phyloP scores from a whole-genome alignment of 2,329 filamentous ascomycete species.

The Nannizzia gypsea region DNA sequence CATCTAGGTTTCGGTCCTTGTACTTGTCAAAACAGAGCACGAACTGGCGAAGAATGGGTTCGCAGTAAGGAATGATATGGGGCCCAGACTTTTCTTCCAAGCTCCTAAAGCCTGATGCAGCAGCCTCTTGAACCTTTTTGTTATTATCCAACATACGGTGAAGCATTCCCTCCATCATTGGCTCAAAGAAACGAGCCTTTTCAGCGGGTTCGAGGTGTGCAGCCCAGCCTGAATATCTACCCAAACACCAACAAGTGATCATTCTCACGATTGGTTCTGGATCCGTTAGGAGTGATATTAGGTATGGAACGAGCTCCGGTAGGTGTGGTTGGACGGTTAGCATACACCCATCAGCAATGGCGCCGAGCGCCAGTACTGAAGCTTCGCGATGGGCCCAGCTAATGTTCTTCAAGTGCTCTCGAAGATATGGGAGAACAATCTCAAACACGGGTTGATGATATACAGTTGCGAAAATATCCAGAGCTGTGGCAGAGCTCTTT shows the following conservation, averaged over 20 bases:
- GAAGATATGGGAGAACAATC: slow-evolving; percentile 83
- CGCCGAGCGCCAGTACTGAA: slow-evolving; percentile 83
- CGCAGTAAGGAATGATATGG: slow-evolving; percentile 70
- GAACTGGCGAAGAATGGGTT: slow-evolving; percentile 83
- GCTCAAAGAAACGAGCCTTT: slow-evolving; percentile 71
- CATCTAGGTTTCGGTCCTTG: slow-evolving; percentile 98
- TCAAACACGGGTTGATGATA: slow-evolving; percentile 83
- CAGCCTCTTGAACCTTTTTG: slow-evolving; percentile 95
- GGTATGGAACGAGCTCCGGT: slow-evolving; percentile 77
- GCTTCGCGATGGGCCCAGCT: slow-evolving; percentile 92
- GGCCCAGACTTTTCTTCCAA: slow-evolving; percentile 86
- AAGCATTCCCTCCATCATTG: slow-evolving; percentile 93
- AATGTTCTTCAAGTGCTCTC: slow-evolving; percentile 71
- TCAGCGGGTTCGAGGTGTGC: slow-evolving; percentile 59
- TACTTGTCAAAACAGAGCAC: slow-evolving; percentile 86
- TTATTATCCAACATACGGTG: slow-evolving; percentile 92
- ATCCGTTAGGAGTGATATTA: slow-evolving; percentile 76
- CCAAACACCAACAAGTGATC: slow-evolving; percentile 96
- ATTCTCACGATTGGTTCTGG: slow-evolving; percentile 81
- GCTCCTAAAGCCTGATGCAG: slow-evolving; percentile 88
- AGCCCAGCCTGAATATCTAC: slow-evolving; percentile 87
- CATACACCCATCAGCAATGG: slow-evolving; percentile 90
- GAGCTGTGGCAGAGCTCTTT: slow-evolving; percentile 90
- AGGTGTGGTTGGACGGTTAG: slow-evolving; percentile 80
- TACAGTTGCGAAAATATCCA: slow-evolving; percentile 86